phyloP scores from a whole-genome alignment of 306 rosid genomes.

The Casuarina equisetifolia region DNA sequence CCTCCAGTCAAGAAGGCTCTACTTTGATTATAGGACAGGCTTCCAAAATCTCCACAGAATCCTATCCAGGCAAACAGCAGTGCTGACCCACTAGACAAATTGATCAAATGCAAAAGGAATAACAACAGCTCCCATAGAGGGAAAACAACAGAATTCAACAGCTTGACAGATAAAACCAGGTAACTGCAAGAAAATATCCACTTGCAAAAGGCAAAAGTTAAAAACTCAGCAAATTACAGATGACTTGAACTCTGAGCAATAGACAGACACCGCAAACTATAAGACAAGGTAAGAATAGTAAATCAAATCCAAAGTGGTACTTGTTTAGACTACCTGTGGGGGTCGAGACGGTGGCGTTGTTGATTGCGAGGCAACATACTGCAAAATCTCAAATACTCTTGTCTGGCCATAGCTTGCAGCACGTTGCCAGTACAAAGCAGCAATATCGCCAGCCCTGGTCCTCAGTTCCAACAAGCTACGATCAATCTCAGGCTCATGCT shows the following conservation, averaged over 20 bases:
- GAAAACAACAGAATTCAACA: not conserved
- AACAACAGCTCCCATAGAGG: not conserved
- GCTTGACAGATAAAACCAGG: not conserved
- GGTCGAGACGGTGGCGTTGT: conserved; percentile 64
- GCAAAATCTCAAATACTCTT: conserved; percentile 68
- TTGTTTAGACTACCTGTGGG: conserved; percentile 56
- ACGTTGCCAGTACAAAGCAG: conserved; percentile 68
- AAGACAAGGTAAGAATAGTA: not conserved
- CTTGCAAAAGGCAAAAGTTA: not conserved
- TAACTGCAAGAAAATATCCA: not conserved
- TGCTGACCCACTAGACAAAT: not conserved
- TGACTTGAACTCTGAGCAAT: not conserved
- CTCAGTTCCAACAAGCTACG: conserved; percentile 72
- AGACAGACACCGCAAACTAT: too few species aligned
- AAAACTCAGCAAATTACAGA: not conserved
- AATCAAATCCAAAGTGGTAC: not conserved
- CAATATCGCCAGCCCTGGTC: conserved; percentile 73
- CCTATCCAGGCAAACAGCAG: not conserved
- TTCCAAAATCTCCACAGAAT: not conserved
- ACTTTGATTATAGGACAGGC: not conserved
- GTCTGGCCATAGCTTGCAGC: conserved; percentile 80
- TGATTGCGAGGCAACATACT: conserved; percentile 81
- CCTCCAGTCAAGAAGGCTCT: not conserved
- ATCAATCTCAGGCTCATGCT: conserved; percentile 84
- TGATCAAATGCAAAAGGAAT: not conserved